Conservation (phyloP, 2,329 filamentous ascomycete species). For the Sarocladium kiliense region DNA sequence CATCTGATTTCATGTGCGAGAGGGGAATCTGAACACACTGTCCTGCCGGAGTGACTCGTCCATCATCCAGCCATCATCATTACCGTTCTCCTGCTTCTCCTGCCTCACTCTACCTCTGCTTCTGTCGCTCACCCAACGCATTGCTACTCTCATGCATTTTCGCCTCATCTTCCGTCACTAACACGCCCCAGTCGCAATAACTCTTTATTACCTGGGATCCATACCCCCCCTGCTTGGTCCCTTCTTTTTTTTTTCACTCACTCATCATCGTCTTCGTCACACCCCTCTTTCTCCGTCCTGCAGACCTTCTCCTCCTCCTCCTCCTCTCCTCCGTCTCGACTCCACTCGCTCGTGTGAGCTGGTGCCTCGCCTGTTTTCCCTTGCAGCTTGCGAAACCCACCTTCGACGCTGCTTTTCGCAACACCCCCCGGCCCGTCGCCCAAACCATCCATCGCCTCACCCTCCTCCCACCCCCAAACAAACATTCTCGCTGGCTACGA, state of each 20-base stretch:
- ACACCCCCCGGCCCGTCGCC: not conserved
- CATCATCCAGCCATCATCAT: not conserved
- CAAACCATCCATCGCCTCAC: not conserved
- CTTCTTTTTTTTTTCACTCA: constrained; percentile 6
- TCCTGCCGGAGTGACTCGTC: not conserved
- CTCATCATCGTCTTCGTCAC: not conserved
- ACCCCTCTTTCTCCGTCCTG: not conserved
- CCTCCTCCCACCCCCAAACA: constrained; percentile 6
- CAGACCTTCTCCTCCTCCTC: not conserved
- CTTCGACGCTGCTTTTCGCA: not conserved
- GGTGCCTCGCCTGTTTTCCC: constrained; percentile 9
- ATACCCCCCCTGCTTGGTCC: constrained; percentile 4
- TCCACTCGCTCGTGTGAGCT: constrained; percentile 9
- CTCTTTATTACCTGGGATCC: not conserved
- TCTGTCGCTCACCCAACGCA: not conserved
- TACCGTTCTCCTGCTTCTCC: not conserved
- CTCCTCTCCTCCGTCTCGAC: not conserved
- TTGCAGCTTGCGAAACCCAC: constrained; percentile 7
- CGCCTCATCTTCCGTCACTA: not conserved
- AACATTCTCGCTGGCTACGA: not conserved
- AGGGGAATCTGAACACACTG: not conserved
- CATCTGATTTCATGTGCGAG: not conserved
- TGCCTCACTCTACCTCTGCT: not conserved
- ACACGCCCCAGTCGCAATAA: constrained; percentile 5
- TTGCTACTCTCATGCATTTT: not conserved